Evolutionary conservation across 495 filamentous ascomycete species (phyloP), one percentile per base, ranked within the genome.

Genomic region (Lasiosphaeria hispida): DNA sequence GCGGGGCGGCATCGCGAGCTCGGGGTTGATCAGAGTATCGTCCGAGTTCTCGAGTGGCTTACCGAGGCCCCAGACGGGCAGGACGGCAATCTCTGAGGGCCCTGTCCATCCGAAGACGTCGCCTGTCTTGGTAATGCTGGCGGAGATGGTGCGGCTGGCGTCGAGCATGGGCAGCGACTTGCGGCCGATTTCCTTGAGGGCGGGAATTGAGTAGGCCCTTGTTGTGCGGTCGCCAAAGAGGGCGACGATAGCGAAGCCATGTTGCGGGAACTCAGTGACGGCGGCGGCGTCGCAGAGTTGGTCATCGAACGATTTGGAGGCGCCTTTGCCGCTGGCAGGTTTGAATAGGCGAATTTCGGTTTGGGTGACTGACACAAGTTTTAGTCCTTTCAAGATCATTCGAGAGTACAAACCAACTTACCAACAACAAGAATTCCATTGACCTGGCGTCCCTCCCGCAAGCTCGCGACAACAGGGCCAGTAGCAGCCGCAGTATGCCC

Each of bases 41-140:
- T 83, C 77, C 6, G 83, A 80, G 17, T 73, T 61, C 52, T 76
- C 67, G 0, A 88, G 68, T 51, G 73, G 33, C 55, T 80, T 69
- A 2, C 90, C 89, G 9, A 79, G 79, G 17, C 91, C 91, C 87
- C 90, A 96, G 23, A 90, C 83, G 55, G 90, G 87, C 36, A 96
- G 73, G 50, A 95, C 68, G 6, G 85, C 85, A 11, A 96, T 71
- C 71, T 98, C 91, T 0, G 90, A 88, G 1, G 94, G 93, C 0
- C 91, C 90, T n/a, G 84, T 86, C 91, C 92, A 97, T 48, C 85
- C 87, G 50, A 97, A 77, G 49, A 97, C 79, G 57, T 90, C 87
- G 11, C 94, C 92, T 10, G 87, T 85, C 38, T 80, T 79, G 1
- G 89, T 87, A 37, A 97, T 82, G 39, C 84, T 72, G 3, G 87